A percentile compares a stretch with the other conserved stretches of the same genome.
phyloP scores from a whole-genome alignment of 495 filamentous ascomycete species.

The Hyaloscypha hepaticicola region DNA sequence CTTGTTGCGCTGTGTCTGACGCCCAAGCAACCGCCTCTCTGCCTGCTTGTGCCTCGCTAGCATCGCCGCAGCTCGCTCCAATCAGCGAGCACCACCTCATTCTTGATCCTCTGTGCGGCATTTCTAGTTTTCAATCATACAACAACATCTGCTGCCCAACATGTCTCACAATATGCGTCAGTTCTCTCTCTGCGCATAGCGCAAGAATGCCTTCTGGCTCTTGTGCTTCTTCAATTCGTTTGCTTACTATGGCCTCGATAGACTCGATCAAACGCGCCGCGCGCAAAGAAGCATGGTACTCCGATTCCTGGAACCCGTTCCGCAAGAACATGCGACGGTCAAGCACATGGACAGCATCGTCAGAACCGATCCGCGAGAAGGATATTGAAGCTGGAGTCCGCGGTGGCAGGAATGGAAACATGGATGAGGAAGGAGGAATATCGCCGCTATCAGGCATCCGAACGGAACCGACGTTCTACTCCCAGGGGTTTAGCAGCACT shows the following conservation, averaged over 20 bases:
- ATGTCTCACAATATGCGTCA: constrained; percentile 25
- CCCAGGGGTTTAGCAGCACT: not conserved
- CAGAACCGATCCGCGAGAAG: not conserved
- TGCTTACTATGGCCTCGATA: constrained; percentile 23
- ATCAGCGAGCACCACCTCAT: constrained; percentile 9
- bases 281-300: constrained; percentile 33
- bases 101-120: not conserved
- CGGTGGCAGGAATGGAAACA: not conserved
- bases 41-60: not conserved
- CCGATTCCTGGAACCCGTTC: constrained; percentile 29
- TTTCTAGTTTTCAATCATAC: not conserved
- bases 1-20: not conserved
- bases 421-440: not conserved
- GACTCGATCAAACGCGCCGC: constrained; percentile 29
- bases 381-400: constrained; percentile 20
- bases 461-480: constrained; percentile 17
- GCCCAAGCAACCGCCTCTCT: not conserved
- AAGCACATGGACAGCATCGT: constrained; percentile 12
- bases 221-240: constrained; percentile 8
- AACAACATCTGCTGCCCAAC: not conserved
- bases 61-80: not conserved
- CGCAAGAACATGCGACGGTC: constrained; percentile 20
- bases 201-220: constrained; percentile 12
- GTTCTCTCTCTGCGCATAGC: constrained; percentile 19
- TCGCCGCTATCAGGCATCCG: constrained; percentile 11